These are phyloP conservation scores for Flaveria floridana DNA, from an alignment of 140 eudicot species.

Conservation along the genomic window DNA sequence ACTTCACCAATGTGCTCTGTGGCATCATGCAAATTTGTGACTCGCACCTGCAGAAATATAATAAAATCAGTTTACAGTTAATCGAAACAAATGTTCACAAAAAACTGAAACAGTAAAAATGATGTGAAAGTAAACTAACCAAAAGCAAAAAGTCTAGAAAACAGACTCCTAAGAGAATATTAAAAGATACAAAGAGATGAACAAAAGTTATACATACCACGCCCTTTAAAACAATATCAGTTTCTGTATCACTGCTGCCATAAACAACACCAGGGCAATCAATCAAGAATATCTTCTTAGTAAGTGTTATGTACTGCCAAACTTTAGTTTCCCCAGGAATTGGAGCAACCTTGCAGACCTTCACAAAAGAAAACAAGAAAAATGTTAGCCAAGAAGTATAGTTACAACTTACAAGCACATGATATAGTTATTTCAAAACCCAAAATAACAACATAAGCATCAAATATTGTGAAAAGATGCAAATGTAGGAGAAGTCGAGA, in stretches of 20 bases:
- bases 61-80: not conserved
- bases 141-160: not conserved
- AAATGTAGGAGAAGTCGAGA: not conserved
- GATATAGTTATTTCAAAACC: not conserved
- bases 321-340: constrained; percentile 99
- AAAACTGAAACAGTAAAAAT: not conserved
- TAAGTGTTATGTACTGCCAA: constrained; percentile 97
- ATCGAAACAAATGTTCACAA: not conserved
- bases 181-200: not conserved
- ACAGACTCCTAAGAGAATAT: not conserved
- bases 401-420: constrained; percentile 2
- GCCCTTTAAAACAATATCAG: constrained; percentile 93
- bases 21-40: constrained; percentile 88
- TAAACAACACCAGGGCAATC: constrained; percentile 99
- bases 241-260: constrained; percentile 78
- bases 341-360: constrained; percentile 99
- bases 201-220: constrained; percentile 61
- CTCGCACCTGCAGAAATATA: constrained; percentile 62
- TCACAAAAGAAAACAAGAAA: not conserved
- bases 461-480: constrained; percentile 1
- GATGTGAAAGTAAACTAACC: no score
- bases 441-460: not conserved
- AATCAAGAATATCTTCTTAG: constrained; percentile 89
- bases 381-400: constrained; percentile 3
- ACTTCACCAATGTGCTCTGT: constrained; percentile 97